Percentiles rank a stretch among this genome's conserved stretches.
Evolutionary conservation across 805 yeast species (phyloP).

Genomic region (Candida dendrica): DNA sequence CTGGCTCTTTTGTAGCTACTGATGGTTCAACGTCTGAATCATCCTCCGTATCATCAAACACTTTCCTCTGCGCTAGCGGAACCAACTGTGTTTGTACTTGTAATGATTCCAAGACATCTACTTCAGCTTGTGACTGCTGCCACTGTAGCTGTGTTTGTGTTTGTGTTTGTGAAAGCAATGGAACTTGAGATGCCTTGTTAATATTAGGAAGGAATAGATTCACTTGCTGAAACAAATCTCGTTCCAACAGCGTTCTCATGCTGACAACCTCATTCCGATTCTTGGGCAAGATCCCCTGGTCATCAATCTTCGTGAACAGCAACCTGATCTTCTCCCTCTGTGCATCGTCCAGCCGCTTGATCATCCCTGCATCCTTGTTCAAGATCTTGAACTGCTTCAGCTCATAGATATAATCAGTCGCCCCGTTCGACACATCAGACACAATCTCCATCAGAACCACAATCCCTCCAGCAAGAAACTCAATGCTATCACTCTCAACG

Average conservation of each 20-base stretch:
- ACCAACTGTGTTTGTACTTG: not conserved
- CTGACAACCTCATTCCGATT: too few species aligned
- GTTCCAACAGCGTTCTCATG: too few species aligned
- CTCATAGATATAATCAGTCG: not conserved
- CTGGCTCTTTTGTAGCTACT: not conserved
- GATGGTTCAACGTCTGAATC: too few species aligned
- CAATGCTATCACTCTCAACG: not conserved
- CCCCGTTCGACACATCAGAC: constrained; percentile 3
- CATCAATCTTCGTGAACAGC: not conserved
- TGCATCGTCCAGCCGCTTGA: not conserved
- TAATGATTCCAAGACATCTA: not conserved
- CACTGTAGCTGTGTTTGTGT: not conserved
- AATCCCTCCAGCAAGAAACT: not conserved
- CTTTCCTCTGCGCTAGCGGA: not conserved
- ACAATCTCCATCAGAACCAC: not conserved
- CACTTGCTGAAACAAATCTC: too few species aligned
- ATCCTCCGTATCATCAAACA: too few species aligned
- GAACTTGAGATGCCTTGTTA: not conserved
- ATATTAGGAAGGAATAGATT: not conserved
- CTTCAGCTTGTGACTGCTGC: not conserved
- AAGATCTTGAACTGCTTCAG: constrained; percentile 2
- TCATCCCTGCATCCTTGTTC: constrained; percentile 1
- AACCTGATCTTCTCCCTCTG: not conserved
- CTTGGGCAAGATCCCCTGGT: not conserved
- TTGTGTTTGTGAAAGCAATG: not conserved